Evolutionary conservation across 371 early-diverging fungal genomes (phyloP), one percentile per base, ranked within the genome.

Genomic region (Parasitella parasitica): DNA sequence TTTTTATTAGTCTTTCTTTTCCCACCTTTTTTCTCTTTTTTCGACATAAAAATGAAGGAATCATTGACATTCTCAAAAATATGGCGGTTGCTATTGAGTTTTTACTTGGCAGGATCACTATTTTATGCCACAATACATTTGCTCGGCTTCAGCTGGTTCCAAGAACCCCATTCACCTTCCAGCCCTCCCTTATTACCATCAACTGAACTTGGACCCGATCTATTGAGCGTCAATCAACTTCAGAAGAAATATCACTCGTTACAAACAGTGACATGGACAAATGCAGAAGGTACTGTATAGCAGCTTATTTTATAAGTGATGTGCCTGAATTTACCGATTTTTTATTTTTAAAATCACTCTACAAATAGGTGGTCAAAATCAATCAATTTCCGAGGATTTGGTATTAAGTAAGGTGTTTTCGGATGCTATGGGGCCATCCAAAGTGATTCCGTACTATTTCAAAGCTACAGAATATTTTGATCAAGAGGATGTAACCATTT

Each of bases 391-490:
- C 1, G 85, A 86, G 63, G 75, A 80, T 18, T 80, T 83, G 38
- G 64, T 85, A 38, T 67, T 86, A 64, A 77, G 81, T 38, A 88
- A 88, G 59, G 76, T 87, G 6, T 89, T 84, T 61, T 74, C 83
- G 16, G 85, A 85, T 39, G 78, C 87, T 0, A 81, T 89, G 84
- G 81, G 83, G 9, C 89, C 89, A 12, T 82, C 79, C 49, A 77
- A 84, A 39, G 75, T 87, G 54, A 85, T 81, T 18, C 87, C 89
- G 6, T 86, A 85, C 57, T 87, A 83, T 59, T 83, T 76, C 63
- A 71, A 73, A 54, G 84, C 86, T 0, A 69, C 75, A 24, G 65
- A 73, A n/a, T 26, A 51, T 46, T 76, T 84, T 54, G 78, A 80
- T 22, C 66, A 76, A 38, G 83, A 85, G 70, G 89, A 87, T 41